Base-by-base conservation (phyloP, 805 yeast species). In the Lachancea quebecensis region DNA sequence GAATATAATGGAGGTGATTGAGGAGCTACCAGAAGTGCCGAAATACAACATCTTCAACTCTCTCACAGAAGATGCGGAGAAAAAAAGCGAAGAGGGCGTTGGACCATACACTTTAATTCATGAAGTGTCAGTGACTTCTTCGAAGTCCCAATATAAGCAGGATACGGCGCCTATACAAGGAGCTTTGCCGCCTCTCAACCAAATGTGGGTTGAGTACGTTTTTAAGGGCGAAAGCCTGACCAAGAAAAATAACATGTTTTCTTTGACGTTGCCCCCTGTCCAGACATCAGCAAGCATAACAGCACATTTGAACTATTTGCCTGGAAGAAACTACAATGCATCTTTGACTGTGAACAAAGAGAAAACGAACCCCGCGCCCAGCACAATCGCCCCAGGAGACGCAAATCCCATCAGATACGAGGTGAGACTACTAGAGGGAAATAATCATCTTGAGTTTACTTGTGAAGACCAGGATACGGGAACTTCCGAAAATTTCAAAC, bases 41-140 rank as follows among this genome's bases (percentile, higher is more conserved):
- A 63, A 62, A 43, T 63, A 50, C 44, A 63, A 63, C 38, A 52
- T 63, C 15, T 41, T 60, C 9, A 55, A 56, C 40, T 55, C 65
- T 1, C 25, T 62, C 17, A 50, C 53, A 45, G 51, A 50, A 27
- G 43, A 29, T 11, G 18, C 17, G 7, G 25, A 21, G 7, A 28
- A 36, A n/a, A 30, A 16, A 28, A 45, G 42, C n/a, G 50, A 45
- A 31, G 43, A 40, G 35, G 38, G 21, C 6, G 9, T 25, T 8
- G 16, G 14, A n/a, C 59, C 58, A 7, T 58, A 48, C 36, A 31
- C 40, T 4, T 10, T 62, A 34, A 58, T 63, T 12, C 47, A 52
- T 5, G 49, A 53, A 39, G 42, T 62, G 10, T 47, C 55, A n/a
- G 52, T 63, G 4, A 54, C 48, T 35, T 53, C 66, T 2, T 60